phyloP scores from a whole-genome alignment of 2,329 filamentous ascomycete genomes.

The Microcyclospora pomicola region DNA sequence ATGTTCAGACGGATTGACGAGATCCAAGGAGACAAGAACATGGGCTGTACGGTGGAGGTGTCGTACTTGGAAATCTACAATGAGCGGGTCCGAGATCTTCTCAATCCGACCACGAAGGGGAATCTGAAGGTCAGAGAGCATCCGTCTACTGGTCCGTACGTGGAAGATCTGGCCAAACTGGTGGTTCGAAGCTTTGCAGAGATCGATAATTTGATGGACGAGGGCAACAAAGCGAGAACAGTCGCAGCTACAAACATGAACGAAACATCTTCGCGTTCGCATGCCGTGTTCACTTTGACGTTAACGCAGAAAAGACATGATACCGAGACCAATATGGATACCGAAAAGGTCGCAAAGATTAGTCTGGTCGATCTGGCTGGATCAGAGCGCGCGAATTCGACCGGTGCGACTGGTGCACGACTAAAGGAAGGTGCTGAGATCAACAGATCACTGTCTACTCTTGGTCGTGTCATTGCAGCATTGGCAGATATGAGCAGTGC shows the following conservation, averaged over 20 bases:
- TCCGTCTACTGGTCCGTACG: constrained; percentile 92
- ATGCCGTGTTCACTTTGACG: constrained; percentile 94
- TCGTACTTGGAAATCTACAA: constrained; percentile 99
- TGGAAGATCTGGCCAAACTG: constrained; percentile 91
- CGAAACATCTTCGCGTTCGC: constrained; percentile 94
- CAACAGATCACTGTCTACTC: constrained; percentile 88
- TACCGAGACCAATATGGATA: constrained; percentile 85
- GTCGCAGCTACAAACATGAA: constrained; percentile 99
- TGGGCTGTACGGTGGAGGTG: constrained; percentile 88
- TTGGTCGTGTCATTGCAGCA: constrained; percentile 93
- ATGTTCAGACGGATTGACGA: constrained; percentile 81
- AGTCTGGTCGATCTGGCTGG: constrained; percentile 95
- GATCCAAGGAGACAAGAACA: constrained; percentile 58
- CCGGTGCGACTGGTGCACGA: constrained; percentile 85
- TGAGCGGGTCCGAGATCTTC: constrained; percentile 83
- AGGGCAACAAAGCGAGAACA: constrained; percentile 96
- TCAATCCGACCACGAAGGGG: constrained; percentile 90
- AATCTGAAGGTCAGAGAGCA: constrained; percentile 96
- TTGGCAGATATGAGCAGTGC: constrained; percentile 79
- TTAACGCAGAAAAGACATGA: constrained; percentile 89
- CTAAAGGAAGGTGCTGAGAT: constrained; percentile 97
- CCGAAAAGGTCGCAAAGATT: constrained; percentile 96
- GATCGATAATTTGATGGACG: constrained; percentile 96
- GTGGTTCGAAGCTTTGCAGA: constrained; percentile 87
- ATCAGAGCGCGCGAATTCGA: constrained; percentile 93